A percentile compares a stretch with the other conserved stretches of the same genome.
phyloP scores from a whole-genome alignment of 2,329 filamentous ascomycete species.

The Fusarium sp. region DNA sequence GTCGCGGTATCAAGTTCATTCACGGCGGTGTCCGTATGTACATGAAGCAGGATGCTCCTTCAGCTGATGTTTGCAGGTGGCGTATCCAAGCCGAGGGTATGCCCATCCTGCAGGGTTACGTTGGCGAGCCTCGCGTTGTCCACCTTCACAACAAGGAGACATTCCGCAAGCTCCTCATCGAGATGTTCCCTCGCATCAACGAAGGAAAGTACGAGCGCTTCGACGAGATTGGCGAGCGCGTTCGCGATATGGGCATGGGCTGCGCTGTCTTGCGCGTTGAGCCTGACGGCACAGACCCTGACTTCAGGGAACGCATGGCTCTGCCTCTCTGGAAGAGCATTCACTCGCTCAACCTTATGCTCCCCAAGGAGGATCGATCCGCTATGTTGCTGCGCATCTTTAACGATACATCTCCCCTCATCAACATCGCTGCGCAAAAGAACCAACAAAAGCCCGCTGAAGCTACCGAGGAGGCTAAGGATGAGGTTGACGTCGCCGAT shows the following conservation, averaged over 20 bases:
- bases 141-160: constrained; percentile 82
- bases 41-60: constrained; percentile 95
- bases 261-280: constrained; percentile 91
- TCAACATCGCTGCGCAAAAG: constrained; percentile 73
- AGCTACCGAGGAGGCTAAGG: constrained; percentile 46
- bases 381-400: constrained; percentile 93
- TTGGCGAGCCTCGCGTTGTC: constrained; percentile 81
- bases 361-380: constrained; percentile 94
- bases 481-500: constrained; percentile 52
- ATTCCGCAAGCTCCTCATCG: constrained; percentile 83
- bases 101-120: constrained; percentile 89
- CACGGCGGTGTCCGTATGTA: constrained; percentile 99
- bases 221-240: constrained; percentile 87
- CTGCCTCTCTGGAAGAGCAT: constrained; percentile 95
- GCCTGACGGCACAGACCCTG: constrained; percentile 71
- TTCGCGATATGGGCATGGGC: constrained; percentile 84
- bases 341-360: constrained; percentile 93
- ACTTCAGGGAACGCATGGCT: constrained; percentile 81
- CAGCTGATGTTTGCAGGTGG: constrained; percentile 89
- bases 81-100: constrained; percentile 95
- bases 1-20: constrained; percentile 92
- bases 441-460: constrained; percentile 53
- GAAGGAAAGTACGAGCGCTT: constrained; percentile 79
- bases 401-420: constrained; percentile 86
- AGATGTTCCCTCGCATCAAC: constrained; percentile 95